Evolutionary conservation across 768 basidiomycete genomes (phyloP), one percentile per base, ranked within the genome.

Genomic region (Pleurotus eryngii): DNA sequence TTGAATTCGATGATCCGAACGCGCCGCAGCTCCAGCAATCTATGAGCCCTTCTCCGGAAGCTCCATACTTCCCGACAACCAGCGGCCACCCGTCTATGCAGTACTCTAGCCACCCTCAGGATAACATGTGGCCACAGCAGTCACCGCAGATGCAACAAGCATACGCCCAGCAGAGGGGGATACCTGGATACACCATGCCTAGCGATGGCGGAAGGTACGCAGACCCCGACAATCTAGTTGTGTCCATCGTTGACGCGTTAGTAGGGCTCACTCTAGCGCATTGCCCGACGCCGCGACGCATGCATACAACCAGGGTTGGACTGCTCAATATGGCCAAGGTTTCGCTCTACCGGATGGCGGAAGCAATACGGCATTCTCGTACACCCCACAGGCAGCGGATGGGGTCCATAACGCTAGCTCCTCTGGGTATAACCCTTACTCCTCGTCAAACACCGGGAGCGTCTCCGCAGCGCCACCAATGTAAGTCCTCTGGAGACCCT

Each of bases 1-100:
- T 79, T 43, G 67, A 56, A 22, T 46, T 30, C 14, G 45, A 49
- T 39, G 47, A 35, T 12, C 40, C 22, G 18, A 55, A 14, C 20
- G 38, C 18, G 54, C 20, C 15, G 20, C 54, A 26, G 20, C 14
- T 30, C 15, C 53, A 55, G 53, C 53, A 26, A 3, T 48, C 22
- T 14, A 15, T 26, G 14, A 50, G 45, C 20, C 45, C 45, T 22
- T 30, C 24, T 7, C 27, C 39, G 12, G 55, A 46, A 37, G 46
- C 46, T 38, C 15, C 46, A 4, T 30, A 17, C 49, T 26, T 22
- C 22, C n/a, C 30, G 46, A 20, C 49, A 15, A 15, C 30, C 3
- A 51, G 15, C 49, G 15, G 35, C 6, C 14, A 37, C 20, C 8
- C 30, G 7, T 35, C 30, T 9, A 35, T 35, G 30, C 22, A 51